Evolutionary conservation across 2,329 filamentous ascomycete species (phyloP).

Genomic region (Macrophomina pseudophaseolina): DNA sequence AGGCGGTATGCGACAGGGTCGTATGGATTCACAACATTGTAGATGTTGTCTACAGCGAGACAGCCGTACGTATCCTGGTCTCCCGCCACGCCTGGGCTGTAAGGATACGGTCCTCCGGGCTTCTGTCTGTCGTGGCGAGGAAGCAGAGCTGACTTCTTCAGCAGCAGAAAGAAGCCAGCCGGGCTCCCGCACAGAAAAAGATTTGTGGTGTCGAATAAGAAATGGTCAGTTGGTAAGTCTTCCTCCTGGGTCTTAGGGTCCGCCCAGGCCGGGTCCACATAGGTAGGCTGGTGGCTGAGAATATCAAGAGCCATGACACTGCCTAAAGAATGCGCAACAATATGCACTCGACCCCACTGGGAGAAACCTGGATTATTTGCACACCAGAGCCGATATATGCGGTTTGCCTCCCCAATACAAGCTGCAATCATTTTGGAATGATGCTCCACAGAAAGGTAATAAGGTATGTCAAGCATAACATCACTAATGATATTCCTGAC

Average conservation of each 20-base stretch:
- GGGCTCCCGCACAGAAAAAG: conserved; percentile 91
- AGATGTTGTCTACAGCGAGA: conserved; percentile 91
- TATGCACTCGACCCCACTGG: conserved; percentile 80
- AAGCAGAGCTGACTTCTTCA: conserved; percentile 74
- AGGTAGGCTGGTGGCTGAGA: conserved; percentile 84
- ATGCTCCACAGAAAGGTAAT: conserved; percentile 89
- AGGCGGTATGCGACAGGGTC: conserved; percentile 88
- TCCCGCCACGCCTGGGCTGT: conserved; percentile 67
- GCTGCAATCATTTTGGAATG: conserved; percentile 94
- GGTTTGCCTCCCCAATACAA: conserved; percentile 86
- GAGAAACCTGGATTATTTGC: conserved; percentile 88
- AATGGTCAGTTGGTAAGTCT: conserved; percentile 59
- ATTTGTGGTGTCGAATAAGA: conserved; percentile 91
- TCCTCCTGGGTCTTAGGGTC: conserved; percentile 46
- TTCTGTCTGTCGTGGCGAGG: conserved; percentile 80
- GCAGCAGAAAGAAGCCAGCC: conserved; percentile 87
- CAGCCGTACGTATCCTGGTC: conserved; percentile 83
- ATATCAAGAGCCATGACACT: conserved; percentile 95
- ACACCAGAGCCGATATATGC: conserved; percentile 95
- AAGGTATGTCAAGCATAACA: conserved; percentile 97
- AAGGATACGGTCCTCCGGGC: conserved; percentile 68
- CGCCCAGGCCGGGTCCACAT: conserved; percentile 55
- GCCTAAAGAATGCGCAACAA: conserved; percentile 91
- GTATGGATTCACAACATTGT: conserved; percentile 83
- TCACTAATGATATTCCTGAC: conserved; percentile 93